phyloP scores from a whole-genome alignment of 1,284 basidiomycete species.

The Trichosporon faecale region DNA sequence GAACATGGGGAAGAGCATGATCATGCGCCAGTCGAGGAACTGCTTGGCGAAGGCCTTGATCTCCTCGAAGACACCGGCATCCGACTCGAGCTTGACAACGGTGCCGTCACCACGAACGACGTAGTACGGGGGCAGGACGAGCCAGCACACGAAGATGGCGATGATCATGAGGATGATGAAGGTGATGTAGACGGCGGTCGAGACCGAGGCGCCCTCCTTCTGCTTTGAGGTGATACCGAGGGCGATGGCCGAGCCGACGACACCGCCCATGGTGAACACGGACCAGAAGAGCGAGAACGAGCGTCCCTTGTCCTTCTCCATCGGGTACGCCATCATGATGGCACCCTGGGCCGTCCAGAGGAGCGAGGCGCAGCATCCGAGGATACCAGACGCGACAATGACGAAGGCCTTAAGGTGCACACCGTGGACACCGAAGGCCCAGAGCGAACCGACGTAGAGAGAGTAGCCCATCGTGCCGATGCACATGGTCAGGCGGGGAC shows the following conservation, averaged over 20 bases:
- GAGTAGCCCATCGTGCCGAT: conserved; percentile 51
- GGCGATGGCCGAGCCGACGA: conserved; percentile 54
- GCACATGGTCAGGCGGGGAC: conserved; percentile 52
- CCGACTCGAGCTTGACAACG: conserved; percentile 34
- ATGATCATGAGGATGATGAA: conserved; percentile 50
- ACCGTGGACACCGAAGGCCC: conserved; percentile 24
- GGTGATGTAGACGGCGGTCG: conserved; percentile 45
- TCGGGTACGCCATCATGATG: conserved; percentile 55
- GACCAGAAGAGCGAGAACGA: conserved; percentile 49
- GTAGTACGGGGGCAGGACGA: conserved; percentile 40
- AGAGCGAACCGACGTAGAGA: conserved; percentile 39
- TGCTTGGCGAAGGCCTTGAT: conserved; percentile 29
- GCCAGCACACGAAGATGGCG: conserved; percentile 33
- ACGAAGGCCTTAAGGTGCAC: conserved; percentile 35
- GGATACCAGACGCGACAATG: conserved; percentile 52
- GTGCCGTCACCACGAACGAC: conserved; percentile 43
- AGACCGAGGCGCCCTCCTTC: conserved; percentile 31
- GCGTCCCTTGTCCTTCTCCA: conserved; percentile 38
- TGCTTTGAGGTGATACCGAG: conserved; percentile 45
- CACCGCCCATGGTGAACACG: conserved; percentile 53
- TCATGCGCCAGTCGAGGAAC: conserved; percentile 44
- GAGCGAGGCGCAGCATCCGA: conserved; percentile 43
- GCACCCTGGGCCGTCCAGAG: conserved; percentile 52
- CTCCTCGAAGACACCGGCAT: conserved; percentile 31
- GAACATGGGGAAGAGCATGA: conserved; percentile 42